Evolutionary conservation across 2,329 filamentous ascomycete species (phyloP).

Genomic region (Alternaria ventricosa): DNA sequence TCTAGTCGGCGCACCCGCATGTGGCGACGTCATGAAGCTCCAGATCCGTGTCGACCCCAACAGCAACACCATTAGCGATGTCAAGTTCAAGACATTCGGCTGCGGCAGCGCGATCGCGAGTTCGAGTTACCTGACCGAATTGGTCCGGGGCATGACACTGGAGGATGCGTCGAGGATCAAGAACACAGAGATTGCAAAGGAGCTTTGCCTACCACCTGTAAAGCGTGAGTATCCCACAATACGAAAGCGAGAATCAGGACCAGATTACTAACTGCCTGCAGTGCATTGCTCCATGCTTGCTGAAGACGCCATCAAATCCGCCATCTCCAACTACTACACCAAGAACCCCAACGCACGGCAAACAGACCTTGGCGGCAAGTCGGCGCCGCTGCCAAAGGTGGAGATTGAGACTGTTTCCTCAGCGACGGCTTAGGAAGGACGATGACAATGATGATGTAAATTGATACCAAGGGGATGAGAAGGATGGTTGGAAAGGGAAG

Average conservation of each 20-base stretch:
- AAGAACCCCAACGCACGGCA: slow-evolving; percentile 80
- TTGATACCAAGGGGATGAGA: slow-evolving; percentile 25
- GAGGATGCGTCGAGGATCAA: slow-evolving; percentile 91
- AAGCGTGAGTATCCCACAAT: slow-evolving; percentile 68
- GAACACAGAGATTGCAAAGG: slow-evolving; percentile 98
- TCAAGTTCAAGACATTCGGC: slow-evolving; percentile 98
- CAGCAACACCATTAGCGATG: slow-evolving; percentile 87
- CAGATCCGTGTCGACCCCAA: slow-evolving; percentile 91
- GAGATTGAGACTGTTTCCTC: slow-evolving; percentile 62
- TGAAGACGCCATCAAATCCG: slow-evolving; percentile 90
- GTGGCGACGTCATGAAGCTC: slow-evolving; percentile 92
- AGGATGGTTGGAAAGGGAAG: background rate
- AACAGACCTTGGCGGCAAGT: slow-evolving; percentile 80
- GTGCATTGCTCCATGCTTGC: slow-evolving; percentile 93
- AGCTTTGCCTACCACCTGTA: slow-evolving; percentile 86
- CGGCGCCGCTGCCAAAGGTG: slow-evolving; percentile 70
- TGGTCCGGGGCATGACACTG: slow-evolving; percentile 94
- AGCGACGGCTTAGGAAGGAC: slow-evolving; percentile 41
- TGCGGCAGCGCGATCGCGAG: slow-evolving; percentile 94
- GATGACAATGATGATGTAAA: slow-evolving; percentile 22
- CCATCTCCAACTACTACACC: slow-evolving; percentile 88
- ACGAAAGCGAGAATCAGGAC: background rate
- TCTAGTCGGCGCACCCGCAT: slow-evolving; percentile 87
- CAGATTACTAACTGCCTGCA: slow-evolving; percentile 46
- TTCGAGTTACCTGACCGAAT: slow-evolving; percentile 90